A percentile compares a stretch with the other conserved stretches of the same genome.
phyloP scores from a whole-genome alignment of 192 early-diverging fungal genomes.

The Umbelopsis sp. region DNA sequence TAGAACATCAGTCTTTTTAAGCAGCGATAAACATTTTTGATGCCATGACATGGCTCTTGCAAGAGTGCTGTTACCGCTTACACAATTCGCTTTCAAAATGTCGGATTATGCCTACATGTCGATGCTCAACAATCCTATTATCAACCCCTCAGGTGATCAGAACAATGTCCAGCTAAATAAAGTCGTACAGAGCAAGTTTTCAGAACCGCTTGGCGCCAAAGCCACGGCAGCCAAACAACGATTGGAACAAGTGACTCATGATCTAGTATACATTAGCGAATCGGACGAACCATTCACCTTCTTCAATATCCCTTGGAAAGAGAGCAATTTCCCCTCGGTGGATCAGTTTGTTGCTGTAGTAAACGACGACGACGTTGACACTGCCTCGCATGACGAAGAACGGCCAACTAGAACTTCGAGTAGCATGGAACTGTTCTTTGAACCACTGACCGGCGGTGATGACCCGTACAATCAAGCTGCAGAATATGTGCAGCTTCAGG shows the following conservation, averaged over 20 bases:
- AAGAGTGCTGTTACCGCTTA: background rate
- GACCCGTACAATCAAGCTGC: conserved; percentile 23
- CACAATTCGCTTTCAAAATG: conserved; percentile 10
- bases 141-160: background rate
- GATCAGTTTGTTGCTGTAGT: background rate
- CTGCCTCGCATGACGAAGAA: background rate
- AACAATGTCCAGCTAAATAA: background rate
- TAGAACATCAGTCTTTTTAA: background rate
- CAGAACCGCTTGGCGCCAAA: background rate
- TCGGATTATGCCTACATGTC: conserved; percentile 15
- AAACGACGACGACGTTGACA: background rate
- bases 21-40: background rate
- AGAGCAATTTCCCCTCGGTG: background rate
- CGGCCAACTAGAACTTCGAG: background rate
- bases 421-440: conserved; percentile 20
- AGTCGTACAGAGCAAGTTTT: background rate
- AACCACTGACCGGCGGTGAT: conserved; percentile 14
- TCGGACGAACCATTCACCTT: conserved; percentile 17
- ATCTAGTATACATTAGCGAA: conserved; percentile 22
- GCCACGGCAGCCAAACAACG: conserved; percentile 1
- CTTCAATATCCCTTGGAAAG: conserved; percentile 19
- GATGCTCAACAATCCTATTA: conserved; percentile 23
- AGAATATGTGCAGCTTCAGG: conserved; percentile 18
- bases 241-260: conserved; percentile 5
- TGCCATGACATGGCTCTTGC: background rate